Conservation (phyloP, 1,284 basidiomycete species). For the Papiliotrema nemorosa region DNA sequence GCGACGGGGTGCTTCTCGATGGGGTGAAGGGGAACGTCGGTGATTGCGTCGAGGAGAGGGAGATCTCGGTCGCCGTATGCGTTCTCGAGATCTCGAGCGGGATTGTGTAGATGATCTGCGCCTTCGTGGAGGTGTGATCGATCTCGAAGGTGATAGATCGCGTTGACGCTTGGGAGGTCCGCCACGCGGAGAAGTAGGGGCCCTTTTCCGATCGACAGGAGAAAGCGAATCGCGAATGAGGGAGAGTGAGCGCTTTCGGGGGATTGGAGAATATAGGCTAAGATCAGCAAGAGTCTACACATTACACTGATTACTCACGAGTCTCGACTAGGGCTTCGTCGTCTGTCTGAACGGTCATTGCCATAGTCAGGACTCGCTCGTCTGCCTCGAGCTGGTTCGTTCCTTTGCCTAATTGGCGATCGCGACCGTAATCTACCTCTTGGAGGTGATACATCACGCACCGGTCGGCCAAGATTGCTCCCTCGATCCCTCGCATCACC, state of each 20-base stretch:
- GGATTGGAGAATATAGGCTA: conserved; percentile 1
- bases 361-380: conserved; percentile 32
- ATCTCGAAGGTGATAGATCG: not conserved
- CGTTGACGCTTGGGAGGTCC: not conserved
- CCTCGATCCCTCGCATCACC: not conserved
- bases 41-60: not conserved
- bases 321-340: not conserved
- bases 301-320: not conserved
- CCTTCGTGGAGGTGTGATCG: not conserved
- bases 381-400: conserved; percentile 8
- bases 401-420: not conserved
- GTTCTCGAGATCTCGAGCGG: not conserved
- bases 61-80: not conserved
- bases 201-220: not conserved
- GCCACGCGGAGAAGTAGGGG: not conserved
- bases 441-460: not conserved
- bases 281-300: no score
- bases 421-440: not conserved
- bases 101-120: not conserved
- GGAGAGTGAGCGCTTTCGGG: conserved; percentile 1
- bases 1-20: not conserved
- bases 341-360: conserved; percentile 8
- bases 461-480: not conserved
- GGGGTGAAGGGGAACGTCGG: not conserved
- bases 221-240: not conserved